A percentile compares a stretch with the other conserved stretches of the same genome.
Evolutionary conservation across 2,329 filamentous ascomycete genomes (phyloP).

Genomic region (Exophiala xenobiotica): DNA sequence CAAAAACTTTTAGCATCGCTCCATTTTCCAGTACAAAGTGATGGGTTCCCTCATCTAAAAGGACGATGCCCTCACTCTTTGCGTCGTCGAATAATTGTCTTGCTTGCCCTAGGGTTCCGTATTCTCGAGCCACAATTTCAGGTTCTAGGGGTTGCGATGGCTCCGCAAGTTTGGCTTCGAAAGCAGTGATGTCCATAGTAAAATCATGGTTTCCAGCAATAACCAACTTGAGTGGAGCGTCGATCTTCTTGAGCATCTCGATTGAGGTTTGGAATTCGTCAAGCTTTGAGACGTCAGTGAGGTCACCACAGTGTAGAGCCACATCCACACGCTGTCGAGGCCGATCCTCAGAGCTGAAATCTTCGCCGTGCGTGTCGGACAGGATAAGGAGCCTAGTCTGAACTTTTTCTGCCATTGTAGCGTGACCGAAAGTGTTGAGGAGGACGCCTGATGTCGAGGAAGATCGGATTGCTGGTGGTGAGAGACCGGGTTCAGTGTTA

Average conservation of each 20-base stretch:
- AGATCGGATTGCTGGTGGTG: no score
- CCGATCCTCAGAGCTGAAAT: slow-evolving; percentile 26
- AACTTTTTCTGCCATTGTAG: slow-evolving; percentile 30
- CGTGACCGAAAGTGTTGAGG: no score
- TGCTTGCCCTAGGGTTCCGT: slow-evolving; percentile 43
- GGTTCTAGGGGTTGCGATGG: slow-evolving; percentile 32
- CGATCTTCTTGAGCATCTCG: slow-evolving; percentile 42
- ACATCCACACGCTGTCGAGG: slow-evolving; percentile 46
- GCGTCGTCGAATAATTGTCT: slow-evolving; percentile 42
- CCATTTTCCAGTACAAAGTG: slow-evolving; percentile 52
- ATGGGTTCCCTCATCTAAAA: slow-evolving; percentile 54
- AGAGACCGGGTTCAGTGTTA: no score
- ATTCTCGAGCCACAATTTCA: slow-evolving; percentile 36
- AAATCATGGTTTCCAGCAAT: slow-evolving; percentile 59
- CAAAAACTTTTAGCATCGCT: slow-evolving; percentile 50
- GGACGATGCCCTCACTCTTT: slow-evolving; percentile 42
- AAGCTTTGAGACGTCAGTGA: slow-evolving; percentile 46
- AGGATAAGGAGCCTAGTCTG: slow-evolving; percentile 44
- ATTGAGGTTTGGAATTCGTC: slow-evolving; percentile 46
- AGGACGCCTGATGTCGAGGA: no score
- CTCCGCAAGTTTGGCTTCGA: slow-evolving; percentile 37
- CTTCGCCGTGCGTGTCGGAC: slow-evolving; percentile 47
- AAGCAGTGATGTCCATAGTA: slow-evolving; percentile 41
- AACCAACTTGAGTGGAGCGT: slow-evolving; percentile 53
- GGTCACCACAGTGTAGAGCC: slow-evolving; percentile 54